These are phyloP conservation scores for Geosmithia putterillii DNA, from an alignment of 2,329 filamentous ascomycete species.

Conservation along the genomic window DNA sequence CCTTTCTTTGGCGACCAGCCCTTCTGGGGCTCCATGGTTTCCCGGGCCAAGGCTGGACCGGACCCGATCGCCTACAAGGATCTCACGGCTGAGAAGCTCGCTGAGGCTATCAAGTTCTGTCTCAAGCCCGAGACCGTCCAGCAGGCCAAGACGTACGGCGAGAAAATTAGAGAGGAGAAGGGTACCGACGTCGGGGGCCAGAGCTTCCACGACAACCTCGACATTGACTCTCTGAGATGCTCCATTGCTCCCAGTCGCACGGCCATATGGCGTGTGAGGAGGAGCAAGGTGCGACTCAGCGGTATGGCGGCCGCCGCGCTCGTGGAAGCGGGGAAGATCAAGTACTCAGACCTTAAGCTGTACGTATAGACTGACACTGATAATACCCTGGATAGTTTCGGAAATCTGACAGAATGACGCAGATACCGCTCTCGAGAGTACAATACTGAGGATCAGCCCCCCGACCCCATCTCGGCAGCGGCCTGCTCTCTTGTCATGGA, in stretches of 20 bases:
- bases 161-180: conserved; percentile 53
- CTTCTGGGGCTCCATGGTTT: conserved; percentile 72
- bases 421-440: conserved; percentile 51
- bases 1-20: conserved; percentile 82
- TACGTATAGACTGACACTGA: too few species aligned
- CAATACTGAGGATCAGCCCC: conserved; percentile 65
- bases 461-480: conserved; percentile 67
- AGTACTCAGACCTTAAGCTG: conserved; percentile 62
- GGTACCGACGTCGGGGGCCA: conserved; percentile 51
- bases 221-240: conserved; percentile 56
- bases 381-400: background rate
- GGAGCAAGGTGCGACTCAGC: conserved; percentile 55
- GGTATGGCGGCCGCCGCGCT: conserved; percentile 60
- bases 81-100: conserved; percentile 53
- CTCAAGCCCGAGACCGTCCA: conserved; percentile 46
- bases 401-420: conserved; percentile 1
- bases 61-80: conserved; percentile 56
- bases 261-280: conserved; percentile 64
- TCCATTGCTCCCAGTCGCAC: conserved; percentile 52
- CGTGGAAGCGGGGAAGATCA: conserved; percentile 49
- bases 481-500: conserved; percentile 72
- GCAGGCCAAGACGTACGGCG: conserved; percentile 44
- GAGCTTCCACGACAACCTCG: conserved; percentile 60
- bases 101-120: conserved; percentile 49
- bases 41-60: conserved; percentile 60